Conservation (phyloP, 73 alveolate species). For the Paramecium primaurelia region DNA sequence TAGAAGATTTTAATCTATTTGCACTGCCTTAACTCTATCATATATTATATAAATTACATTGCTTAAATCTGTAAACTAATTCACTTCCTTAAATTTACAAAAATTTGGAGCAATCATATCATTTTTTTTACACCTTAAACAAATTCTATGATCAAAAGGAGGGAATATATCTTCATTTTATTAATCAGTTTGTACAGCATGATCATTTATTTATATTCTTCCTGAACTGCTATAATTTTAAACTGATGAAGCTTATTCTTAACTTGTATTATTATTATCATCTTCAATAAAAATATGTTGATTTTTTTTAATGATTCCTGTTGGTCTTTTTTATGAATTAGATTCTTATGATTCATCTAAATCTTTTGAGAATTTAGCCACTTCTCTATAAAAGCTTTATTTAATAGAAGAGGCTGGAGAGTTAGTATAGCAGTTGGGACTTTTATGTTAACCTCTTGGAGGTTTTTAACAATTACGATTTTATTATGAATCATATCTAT, state of each 20-base stretch:
- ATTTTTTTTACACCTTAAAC: conserved; percentile 47
- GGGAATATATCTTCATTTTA: conserved; percentile 30
- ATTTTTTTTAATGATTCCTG: conserved; percentile 2
- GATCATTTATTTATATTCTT: neutral
- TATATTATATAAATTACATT: neutral
- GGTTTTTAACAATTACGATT: conserved; percentile 18
- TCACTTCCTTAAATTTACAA: conserved; percentile 42
- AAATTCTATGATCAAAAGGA: conserved; percentile 45
- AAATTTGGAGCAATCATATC: conserved; percentile 50
- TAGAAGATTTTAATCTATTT: neutral
- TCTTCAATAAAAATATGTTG: conserved; percentile 24
- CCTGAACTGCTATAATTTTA: conserved; percentile 8
- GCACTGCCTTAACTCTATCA: neutral
- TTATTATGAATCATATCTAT: neutral
- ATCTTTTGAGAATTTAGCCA: conserved; percentile 11
- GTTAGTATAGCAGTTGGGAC: conserved; percentile 1
- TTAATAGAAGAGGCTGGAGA: conserved; percentile 34
- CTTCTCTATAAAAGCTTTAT: conserved; percentile 44
- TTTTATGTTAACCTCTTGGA: neutral
- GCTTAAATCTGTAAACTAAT: neutral
- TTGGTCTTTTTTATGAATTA: neutral
- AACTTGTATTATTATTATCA: neutral
- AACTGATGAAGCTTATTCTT: neutral
- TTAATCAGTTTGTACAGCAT: neutral
- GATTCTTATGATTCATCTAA: conserved; percentile 4